These are phyloP conservation scores for Diaporthe longicolla DNA, from an alignment of 2,329 filamentous ascomycete genomes.

Conservation along the genomic window DNA sequence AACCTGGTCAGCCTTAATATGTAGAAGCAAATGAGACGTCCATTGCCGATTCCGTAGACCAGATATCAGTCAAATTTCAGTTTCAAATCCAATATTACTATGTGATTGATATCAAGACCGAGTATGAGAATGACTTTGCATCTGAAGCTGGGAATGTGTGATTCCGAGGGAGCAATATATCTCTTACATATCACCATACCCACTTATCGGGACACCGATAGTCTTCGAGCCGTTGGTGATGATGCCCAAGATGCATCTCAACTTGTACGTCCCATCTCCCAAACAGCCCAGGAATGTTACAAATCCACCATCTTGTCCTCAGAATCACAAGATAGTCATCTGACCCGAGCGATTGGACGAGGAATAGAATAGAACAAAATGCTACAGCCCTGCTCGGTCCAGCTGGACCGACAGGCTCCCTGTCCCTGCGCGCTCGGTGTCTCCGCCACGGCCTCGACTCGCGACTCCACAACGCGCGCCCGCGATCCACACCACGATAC, in stretches of 20 bases:
- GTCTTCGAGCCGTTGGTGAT: background rate
- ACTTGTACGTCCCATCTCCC: background rate
- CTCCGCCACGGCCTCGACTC: background rate
- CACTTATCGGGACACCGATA: background rate
- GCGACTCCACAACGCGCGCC: slow-evolving; percentile 1
- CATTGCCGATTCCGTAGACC: background rate
- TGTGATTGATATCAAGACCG: background rate
- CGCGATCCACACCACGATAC: slow-evolving; percentile 18
- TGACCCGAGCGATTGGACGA: background rate
- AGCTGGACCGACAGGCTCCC: background rate
- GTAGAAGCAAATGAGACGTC: background rate
- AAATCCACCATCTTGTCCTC: background rate
- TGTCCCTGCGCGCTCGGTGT: slow-evolving; percentile 7
- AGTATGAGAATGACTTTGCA: background rate
- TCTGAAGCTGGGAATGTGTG: background rate
- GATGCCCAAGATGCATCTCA: background rate
- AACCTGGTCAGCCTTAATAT: background rate
- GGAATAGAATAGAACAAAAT: background rate
- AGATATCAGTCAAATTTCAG: background rate
- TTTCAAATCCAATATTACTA: background rate
- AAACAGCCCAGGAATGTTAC: background rate
- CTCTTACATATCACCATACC: background rate
- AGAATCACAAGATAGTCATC: background rate
- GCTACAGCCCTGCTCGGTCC: background rate
- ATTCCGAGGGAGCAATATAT: background rate